Base-by-base conservation (phyloP, 805 yeast species). In the Cyberlindnera maclurae region DNA sequence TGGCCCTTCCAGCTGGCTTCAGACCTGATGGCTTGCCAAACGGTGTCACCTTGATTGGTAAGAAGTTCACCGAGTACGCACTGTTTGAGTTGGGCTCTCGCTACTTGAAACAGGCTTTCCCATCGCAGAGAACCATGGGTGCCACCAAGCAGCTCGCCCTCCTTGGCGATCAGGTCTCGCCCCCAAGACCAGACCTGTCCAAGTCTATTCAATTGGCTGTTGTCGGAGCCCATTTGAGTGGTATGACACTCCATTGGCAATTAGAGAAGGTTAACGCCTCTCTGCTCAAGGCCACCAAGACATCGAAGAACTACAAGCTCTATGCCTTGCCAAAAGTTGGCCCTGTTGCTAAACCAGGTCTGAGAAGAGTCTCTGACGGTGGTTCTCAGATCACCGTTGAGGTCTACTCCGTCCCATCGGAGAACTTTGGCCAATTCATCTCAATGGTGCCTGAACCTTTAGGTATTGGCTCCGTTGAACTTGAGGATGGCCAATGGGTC, bases 201-300 rank as follows among this genome's bases (percentile, higher is more conserved):
- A 34, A 42, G 5, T 43, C 54, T 10, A 43, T 54, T 29, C 68
- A 79, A 44, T 64, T 90, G 41, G 97, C 97, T 1, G 98, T 93
- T 28, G 97, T 90, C 34, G 98, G 98, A 40, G 97, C 97, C 34
- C 98, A 90, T 58, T 70, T 93, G 49, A 68, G 77, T 40, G 96
- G 96, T 1, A 74, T 87, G 69, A 88, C 88, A 34, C 70, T 90
- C 50, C 88, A 90, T 62, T 89, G 97, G 96, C 98, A 90, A 66
- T 70, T 90, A 44, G 82, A 83, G 51, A 75, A 82, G 58, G 93
- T 82, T 33, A 75, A 79, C 51, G 97, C 97, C 24, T 62, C 76
- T 2, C 76, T 85, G 39, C 54, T 82, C 4, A 67, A 72, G 47
- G 68, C 75, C 20, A 79, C 95, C 6, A 73, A 69, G 29, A 87